A percentile compares a stretch with the other conserved stretches of the same genome.
Conservation (phyloP, 257 asterid species). For the Gynochthodes officinalis region DNA sequence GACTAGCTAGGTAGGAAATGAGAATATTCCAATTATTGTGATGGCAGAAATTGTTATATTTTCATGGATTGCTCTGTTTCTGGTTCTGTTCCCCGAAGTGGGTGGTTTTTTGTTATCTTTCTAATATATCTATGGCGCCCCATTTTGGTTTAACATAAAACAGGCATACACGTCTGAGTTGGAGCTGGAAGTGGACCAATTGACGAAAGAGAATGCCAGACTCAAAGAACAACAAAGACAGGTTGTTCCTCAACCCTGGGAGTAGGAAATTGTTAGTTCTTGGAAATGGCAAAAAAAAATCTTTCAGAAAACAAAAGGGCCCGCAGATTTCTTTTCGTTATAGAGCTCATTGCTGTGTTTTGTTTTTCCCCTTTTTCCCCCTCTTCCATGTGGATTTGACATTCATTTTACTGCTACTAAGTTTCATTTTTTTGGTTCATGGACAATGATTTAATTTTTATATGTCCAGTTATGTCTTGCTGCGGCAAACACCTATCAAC, state of each 20-base stretch:
- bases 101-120: too few relatives aligned
- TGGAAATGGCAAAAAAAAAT: not conserved
- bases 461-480: slow-evolving; percentile 40
- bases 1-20: not conserved
- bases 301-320: slow-evolving; percentile 1
- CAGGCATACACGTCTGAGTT: slow-evolving; percentile 81
- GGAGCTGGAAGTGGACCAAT: slow-evolving; percentile 54
- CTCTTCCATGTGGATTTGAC: not conserved
- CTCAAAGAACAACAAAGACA: slow-evolving; percentile 61
- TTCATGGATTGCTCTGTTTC: slow-evolving; percentile 1
- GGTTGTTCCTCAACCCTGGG: slow-evolving; percentile 30
- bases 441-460: not conserved
- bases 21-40: not conserved
- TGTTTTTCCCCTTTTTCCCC: too few relatives aligned
- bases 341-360: not conserved
- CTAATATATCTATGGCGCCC: not conserved
- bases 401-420: not conserved
- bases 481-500: slow-evolving; percentile 36
- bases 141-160: slow-evolving; percentile 2
- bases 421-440: not conserved
- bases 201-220: slow-evolving; percentile 62
- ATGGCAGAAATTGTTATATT: not conserved
- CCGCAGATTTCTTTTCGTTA: slow-evolving; percentile 8
- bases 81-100: not conserved
- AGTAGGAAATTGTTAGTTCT: not conserved